These are phyloP conservation scores for Penicillium riverlandense DNA, from an alignment of 495 filamentous ascomycete species.

Conservation along the genomic window DNA sequence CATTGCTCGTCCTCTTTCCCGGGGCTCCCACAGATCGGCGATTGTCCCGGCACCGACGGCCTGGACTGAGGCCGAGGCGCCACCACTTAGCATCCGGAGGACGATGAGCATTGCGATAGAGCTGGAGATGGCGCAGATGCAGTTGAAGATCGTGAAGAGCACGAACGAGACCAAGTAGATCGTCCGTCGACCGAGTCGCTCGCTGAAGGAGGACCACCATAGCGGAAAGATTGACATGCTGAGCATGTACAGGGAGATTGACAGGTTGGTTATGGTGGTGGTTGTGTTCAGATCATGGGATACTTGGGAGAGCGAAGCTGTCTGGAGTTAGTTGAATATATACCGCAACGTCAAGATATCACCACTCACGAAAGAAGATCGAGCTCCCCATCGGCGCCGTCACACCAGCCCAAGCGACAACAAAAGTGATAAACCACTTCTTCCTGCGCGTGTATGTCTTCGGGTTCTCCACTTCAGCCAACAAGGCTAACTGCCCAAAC, in stretches of 20 bases:
- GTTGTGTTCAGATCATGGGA: slow-evolving; percentile 56
- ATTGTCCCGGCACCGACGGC: slow-evolving; percentile 91
- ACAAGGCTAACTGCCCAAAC: slow-evolving; percentile 60
- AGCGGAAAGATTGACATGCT: slow-evolving; percentile 85
- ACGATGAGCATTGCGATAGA: slow-evolving; percentile 82
- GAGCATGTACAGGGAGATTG: slow-evolving; percentile 84
- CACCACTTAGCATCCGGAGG: slow-evolving; percentile 76
- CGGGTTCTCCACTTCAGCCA: slow-evolving; percentile 78
- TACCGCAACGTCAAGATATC: background rate
- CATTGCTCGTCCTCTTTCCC: slow-evolving; percentile 82
- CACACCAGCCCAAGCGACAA: slow-evolving; percentile 68
- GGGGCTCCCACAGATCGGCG: slow-evolving; percentile 81
- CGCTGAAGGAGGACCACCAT: slow-evolving; percentile 92
- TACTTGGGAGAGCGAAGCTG: slow-evolving; percentile 69
- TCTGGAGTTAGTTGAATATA: background rate
- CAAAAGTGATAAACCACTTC: slow-evolving; percentile 82
- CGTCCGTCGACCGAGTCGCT: slow-evolving; percentile 70
- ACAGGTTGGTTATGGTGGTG: slow-evolving; percentile 70
- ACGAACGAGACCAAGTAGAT: slow-evolving; percentile 81
- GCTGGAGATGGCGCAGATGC: slow-evolving; percentile 63
- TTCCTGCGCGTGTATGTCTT: slow-evolving; percentile 60
- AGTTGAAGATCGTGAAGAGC: slow-evolving; percentile 71
- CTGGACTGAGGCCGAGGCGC: slow-evolving; percentile 80
- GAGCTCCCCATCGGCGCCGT: slow-evolving; percentile 79
- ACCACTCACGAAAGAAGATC: slow-evolving; percentile 72